Base-by-base conservation (phyloP, 306 rosid genomes). In the Corylus avellana region DNA sequence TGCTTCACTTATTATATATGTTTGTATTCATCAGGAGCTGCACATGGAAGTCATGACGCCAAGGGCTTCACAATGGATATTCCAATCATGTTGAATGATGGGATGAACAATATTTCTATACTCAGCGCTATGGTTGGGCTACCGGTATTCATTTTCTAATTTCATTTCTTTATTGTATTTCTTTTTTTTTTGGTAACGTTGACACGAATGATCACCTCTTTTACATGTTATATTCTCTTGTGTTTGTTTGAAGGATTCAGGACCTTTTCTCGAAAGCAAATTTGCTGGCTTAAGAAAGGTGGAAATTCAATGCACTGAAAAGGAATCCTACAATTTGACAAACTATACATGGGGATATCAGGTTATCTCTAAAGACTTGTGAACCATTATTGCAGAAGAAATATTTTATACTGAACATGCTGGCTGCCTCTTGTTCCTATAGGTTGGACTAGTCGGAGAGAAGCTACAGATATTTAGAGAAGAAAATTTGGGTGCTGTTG, bases 111-210 rank as follows among this genome's bases (percentile, higher is more conserved):
- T 68, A 80, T 90, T 84, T 90, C 94, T 73, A 61, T 90, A 47
- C 92, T 87, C 7, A 84, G 94, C 51, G 88, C 85, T 72, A 86
- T 92, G 93, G 97, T 87, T 58, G 97, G 97, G 66, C 75, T 92
- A 55, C 90, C 92, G 84, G 94, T 92, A 79, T 80, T 12, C 51
- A 55, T 57, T 74, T 0, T 29, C 18, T 6, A 13, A 7, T 14
- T 22, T 69, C 22, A 20, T 47, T 32, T 3, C 1, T 11, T 27
- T 25, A 7, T 10, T 51, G 6, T 20, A 5, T 4, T 78, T 37
- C 8, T 1, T 63, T 29, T 14, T 37, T 16, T 58, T 18, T 7
- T 3, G 0, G 4, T 22, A 51, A 14, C 11, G 1, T 3, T 51
- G 14, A 32, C 35, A 32, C 0, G 35, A 32, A 32, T 14, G 14